Evolutionary conservation across 768 basidiomycete species (phyloP), one percentile per base, ranked within the genome.

Genomic region (Kwoniella dejecticola): DNA sequence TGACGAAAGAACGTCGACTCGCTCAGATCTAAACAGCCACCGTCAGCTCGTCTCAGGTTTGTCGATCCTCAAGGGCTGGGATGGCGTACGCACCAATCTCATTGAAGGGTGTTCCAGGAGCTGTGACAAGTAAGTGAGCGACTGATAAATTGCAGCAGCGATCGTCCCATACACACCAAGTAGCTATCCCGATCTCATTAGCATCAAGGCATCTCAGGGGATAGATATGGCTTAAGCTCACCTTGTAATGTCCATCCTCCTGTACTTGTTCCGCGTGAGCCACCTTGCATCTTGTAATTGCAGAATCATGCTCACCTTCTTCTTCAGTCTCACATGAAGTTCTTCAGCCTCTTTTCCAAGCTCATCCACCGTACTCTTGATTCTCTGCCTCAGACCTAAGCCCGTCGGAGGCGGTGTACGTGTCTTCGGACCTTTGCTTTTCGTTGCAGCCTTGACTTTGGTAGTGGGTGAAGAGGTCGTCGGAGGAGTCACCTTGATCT

Each of bases 81-180:
- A 30, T 52, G 21, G 3, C 46, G 23, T 31, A 41, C 70, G 30
- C 8, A 71, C 69, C 71, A 46, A 76, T 69, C 38, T 78, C 72
- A 49, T 78, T 56, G 49, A 76, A 74, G 0, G 77, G 77, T 15
- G 74, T 78, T 23, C 77, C 77, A 6, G 77, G 77, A 45, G 77
- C 77, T 71, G 49, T n/a, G 17, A 6, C 26, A 41, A 44, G 38
- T 17, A 1, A 30, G 33, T 63, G 30, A 48, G 53, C 8, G n/a
- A 33, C 5, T 30, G 41, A 17, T 12, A 21, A 24, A 17, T 4
- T 38, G 11, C 6, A 15, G 4, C 24, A 21, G 21, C 15, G 13
- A 24, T 15, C 7, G 36, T n/a, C 27, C n/a, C 17, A 1, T 13
- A 52, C 66, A 42, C 36, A 64, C 69, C 69, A 19, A 70, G 57